phyloP scores from a whole-genome alignment of 768 basidiomycete genomes.

The Stropharia rugosoannulata region DNA sequence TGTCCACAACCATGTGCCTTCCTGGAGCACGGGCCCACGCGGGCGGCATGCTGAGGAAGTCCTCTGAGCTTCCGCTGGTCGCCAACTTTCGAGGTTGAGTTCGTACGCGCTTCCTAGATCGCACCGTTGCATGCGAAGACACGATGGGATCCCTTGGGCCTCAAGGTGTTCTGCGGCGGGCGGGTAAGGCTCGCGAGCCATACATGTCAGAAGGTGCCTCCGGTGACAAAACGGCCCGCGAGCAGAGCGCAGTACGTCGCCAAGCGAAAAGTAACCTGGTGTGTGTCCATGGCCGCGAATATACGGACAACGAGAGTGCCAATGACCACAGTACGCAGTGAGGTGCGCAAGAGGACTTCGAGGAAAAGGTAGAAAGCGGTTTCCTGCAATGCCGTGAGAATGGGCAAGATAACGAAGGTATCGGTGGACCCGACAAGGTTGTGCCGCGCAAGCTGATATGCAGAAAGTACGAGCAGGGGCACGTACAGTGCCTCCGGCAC shows the following conservation, averaged over 20 bases:
- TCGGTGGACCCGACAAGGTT: conserved; percentile 44
- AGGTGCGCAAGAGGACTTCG: conserved; percentile 43
- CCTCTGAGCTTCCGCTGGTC: conserved; percentile 1
- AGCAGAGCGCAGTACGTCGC: conserved; percentile 45
- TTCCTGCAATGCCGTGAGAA: conserved; percentile 1
- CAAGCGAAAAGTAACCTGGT: conserved; percentile 37
- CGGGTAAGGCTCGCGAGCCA: conserved; percentile 37
- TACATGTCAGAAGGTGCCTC: conserved; percentile 41
- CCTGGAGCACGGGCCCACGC: conserved; percentile 12
- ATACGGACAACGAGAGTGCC: conserved; percentile 38
- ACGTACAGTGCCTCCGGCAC: conserved; percentile 33
- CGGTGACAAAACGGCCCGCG: conserved; percentile 47
- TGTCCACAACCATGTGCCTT: conserved; percentile 39
- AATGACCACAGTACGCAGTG: conserved; percentile 36
- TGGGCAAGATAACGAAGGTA: conserved; percentile 34
- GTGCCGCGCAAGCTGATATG: conserved; percentile 50
- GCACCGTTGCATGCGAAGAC: conserved; percentile 46
- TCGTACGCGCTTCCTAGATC: conserved; percentile 39
- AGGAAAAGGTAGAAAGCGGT: conserved; percentile 51
- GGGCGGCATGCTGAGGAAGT: no score
- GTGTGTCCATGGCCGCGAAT: conserved; percentile 51
- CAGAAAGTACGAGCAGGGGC: conserved; percentile 44
- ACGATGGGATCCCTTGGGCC: conserved; percentile 49
- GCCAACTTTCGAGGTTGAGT: conserved; percentile 36
- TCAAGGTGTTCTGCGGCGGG: no score